Evolutionary conservation across 192 early-diverging fungal species (phyloP).

Genomic region (Coemansia sp.): DNA sequence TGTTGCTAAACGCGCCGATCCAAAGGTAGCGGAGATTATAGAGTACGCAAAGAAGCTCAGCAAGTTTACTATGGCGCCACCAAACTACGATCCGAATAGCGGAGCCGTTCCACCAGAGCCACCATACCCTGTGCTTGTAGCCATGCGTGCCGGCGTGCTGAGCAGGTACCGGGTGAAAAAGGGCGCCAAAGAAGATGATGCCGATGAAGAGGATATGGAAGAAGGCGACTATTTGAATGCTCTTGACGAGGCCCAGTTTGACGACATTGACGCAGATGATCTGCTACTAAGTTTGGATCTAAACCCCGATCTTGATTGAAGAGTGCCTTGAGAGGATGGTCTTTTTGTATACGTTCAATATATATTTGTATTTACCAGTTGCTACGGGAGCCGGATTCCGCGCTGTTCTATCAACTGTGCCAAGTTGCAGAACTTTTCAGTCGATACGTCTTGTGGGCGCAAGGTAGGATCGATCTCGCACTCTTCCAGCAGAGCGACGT

Average conservation of each 20-base stretch:
- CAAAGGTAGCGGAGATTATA: conserved; percentile 42
- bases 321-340: not conserved
- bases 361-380: conserved; percentile 1
- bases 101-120: conserved; percentile 40
- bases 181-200: not conserved
- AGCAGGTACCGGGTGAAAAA: conserved; percentile 48
- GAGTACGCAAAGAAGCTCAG: conserved; percentile 57
- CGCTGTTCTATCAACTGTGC: conserved; percentile 58
- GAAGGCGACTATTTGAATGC: conserved; percentile 32
- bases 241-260: conserved; percentile 41
- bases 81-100: conserved; percentile 52
- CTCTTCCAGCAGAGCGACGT: conserved; percentile 53
- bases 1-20: conserved; percentile 14
- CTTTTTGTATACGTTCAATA: not conserved
- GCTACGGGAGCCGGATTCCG: conserved; percentile 36
- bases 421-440: conserved; percentile 61
- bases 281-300: conserved; percentile 53
- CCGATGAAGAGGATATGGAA: conserved; percentile 26
- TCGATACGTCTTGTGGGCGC: conserved; percentile 67
- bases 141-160: conserved; percentile 51
- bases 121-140: conserved; percentile 53
- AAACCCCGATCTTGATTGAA: conserved; percentile 53
- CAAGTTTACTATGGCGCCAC: conserved; percentile 55
- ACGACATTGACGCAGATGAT: conserved; percentile 51
- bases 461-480: conserved; percentile 59